Percentiles rank a stretch among this genome's conserved stretches.
These are phyloP conservation scores for Iberis amara DNA, from an alignment of 441 rosid species.

Conservation along the genomic window DNA sequence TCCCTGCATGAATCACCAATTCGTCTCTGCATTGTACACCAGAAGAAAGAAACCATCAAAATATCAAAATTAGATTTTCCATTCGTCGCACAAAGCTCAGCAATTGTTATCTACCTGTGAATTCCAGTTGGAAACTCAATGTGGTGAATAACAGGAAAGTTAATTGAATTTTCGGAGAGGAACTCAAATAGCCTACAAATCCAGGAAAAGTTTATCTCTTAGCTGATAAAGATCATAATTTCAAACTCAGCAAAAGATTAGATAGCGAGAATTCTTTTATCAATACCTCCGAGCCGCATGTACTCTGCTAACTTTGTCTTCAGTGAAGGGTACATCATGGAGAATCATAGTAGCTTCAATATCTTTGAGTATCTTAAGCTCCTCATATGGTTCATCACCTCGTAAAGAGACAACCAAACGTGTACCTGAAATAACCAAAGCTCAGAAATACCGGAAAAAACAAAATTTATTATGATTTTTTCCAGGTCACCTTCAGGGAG, in stretches of 20 bases:
- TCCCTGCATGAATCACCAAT: constrained; percentile 81
- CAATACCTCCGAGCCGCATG: constrained; percentile 91
- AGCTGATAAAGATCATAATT: not conserved
- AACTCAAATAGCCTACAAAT: constrained; percentile 75
- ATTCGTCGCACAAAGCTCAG: not conserved
- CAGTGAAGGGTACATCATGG: constrained; percentile 63
- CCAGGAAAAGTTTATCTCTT: constrained; percentile 1
- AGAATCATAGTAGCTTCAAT: constrained; percentile 77
- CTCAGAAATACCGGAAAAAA: not conserved
- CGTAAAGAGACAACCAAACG: constrained; percentile 79
- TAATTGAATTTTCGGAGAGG: constrained; percentile 54
- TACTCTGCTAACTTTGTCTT: constrained; percentile 76
- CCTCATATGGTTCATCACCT: constrained; percentile 72
- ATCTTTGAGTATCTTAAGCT: constrained; percentile 66
- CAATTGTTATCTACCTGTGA: constrained; percentile 50
- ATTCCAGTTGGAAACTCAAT: constrained; percentile 62
- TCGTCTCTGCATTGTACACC: constrained; percentile 59
- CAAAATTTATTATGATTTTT: not conserved
- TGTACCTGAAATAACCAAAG: constrained; percentile 47
- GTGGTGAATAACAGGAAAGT: constrained; percentile 89
- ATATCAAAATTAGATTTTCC: not conserved
- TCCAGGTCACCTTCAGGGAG: constrained; percentile 69
- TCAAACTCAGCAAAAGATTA: not conserved
- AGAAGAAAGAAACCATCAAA: constrained; percentile 20
- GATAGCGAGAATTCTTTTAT: not conserved